phyloP scores from a whole-genome alignment of 768 basidiomycete genomes.

The Termitomyces sp. region DNA sequence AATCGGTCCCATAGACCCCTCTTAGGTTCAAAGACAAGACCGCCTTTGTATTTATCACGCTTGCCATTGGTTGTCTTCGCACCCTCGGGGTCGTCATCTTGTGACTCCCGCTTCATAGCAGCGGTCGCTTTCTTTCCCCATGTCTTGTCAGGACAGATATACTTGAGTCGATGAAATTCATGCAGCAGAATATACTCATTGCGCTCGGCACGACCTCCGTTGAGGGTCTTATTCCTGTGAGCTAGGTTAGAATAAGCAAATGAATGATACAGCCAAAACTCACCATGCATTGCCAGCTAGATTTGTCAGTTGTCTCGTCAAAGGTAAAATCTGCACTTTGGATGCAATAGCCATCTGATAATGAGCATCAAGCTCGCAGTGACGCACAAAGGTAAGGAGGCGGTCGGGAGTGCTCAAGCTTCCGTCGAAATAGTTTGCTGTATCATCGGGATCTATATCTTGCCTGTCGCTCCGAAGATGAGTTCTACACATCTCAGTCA shows the following conservation, averaged over 20 bases:
- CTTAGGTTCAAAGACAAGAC: slow-evolving; percentile 95
- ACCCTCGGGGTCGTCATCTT: slow-evolving; percentile 53
- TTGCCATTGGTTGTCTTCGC: slow-evolving; percentile 60
- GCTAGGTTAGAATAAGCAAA: neutral
- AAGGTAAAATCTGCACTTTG: slow-evolving; percentile 89
- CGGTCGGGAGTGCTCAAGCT: slow-evolving; percentile 68
- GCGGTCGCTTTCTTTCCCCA: slow-evolving; percentile 69
- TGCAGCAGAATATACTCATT: slow-evolving; percentile 99
- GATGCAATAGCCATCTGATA: slow-evolving; percentile 95
- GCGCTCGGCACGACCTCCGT: slow-evolving; percentile 95
- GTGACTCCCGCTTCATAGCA: slow-evolving; percentile 39
- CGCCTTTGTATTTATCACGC: slow-evolving; percentile 97
- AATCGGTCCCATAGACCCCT: slow-evolving; percentile 94
- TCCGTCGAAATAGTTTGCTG: slow-evolving; percentile 84
- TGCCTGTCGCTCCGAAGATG: slow-evolving; percentile 83
- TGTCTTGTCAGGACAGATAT: slow-evolving; percentile 92
- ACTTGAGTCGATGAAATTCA: slow-evolving; percentile 95
- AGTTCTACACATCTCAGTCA: slow-evolving; percentile 94
- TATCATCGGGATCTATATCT: slow-evolving; percentile 96
- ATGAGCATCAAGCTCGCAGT: slow-evolving; percentile 94
- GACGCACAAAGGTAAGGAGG: slow-evolving; percentile 82
- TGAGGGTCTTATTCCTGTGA: slow-evolving; percentile 90
- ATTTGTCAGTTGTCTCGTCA: slow-evolving; percentile 92
- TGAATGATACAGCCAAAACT: slow-evolving; percentile 15
- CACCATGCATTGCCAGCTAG: slow-evolving; percentile 97